phyloP scores from a whole-genome alignment of 495 filamentous ascomycete species.

The Cenococcum geophilum region DNA sequence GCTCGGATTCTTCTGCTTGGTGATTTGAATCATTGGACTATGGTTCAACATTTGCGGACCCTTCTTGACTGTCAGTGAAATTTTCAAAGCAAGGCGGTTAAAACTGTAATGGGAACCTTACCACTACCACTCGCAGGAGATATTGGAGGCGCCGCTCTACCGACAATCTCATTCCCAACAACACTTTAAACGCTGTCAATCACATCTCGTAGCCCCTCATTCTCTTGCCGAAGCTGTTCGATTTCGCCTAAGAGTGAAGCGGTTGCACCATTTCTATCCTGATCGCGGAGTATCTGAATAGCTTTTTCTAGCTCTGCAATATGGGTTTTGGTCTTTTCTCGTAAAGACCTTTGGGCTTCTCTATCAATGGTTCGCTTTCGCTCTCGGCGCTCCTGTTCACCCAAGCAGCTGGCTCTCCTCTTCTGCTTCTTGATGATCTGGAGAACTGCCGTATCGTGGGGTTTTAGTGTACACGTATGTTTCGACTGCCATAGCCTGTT shows the following conservation, averaged over 20 bases:
- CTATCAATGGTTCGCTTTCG: slow-evolving; percentile 27
- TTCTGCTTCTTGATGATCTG: background rate
- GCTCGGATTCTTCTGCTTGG: background rate
- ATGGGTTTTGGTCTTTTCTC: slow-evolving; percentile 28
- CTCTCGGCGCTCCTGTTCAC: slow-evolving; percentile 27
- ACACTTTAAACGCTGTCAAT: slow-evolving; percentile 27
- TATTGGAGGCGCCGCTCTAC: background rate
- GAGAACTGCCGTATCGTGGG: no score
- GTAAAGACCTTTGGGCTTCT: slow-evolving; percentile 23
- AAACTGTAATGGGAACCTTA: background rate
- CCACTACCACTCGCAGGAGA: slow-evolving; percentile 4
- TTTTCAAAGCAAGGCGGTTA: background rate
- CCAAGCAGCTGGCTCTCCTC: slow-evolving; percentile 22
- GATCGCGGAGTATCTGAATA: slow-evolving; percentile 26
- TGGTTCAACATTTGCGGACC: background rate
- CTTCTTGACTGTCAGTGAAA: background rate
- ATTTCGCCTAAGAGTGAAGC: slow-evolving; percentile 21
- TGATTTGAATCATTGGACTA: background rate
- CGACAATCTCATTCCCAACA: slow-evolving; percentile 12
- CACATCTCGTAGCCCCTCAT: slow-evolving; percentile 24
- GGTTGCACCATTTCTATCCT: slow-evolving; percentile 26
- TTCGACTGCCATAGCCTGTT: no score
- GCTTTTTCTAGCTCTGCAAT: slow-evolving; percentile 27
- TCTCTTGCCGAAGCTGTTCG: slow-evolving; percentile 19
- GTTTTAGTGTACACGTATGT: no score